Evolutionary conservation across 2,329 filamentous ascomycete species (phyloP).

Genomic region (Myriosclerotinia duriaeana): DNA sequence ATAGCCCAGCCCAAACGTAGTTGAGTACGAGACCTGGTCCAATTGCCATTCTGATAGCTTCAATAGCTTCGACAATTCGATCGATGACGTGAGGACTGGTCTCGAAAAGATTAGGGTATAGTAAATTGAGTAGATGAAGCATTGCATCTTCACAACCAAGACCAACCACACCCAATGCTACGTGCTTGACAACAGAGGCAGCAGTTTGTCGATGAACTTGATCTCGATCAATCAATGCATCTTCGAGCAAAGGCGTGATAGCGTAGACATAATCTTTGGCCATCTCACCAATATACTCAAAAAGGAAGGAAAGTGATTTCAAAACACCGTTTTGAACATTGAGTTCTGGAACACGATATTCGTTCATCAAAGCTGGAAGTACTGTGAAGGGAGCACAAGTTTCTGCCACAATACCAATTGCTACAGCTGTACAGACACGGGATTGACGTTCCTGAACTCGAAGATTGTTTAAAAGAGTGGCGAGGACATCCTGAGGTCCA

Average conservation of each 20-base stretch:
- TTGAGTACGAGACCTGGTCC: slow-evolving; percentile 93
- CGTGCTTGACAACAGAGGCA: slow-evolving; percentile 94
- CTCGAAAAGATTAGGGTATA: slow-evolving; percentile 97
- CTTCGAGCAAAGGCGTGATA: slow-evolving; percentile 90
- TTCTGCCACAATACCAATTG: slow-evolving; percentile 97
- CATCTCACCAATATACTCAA: slow-evolving; percentile 99
- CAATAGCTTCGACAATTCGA: slow-evolving; percentile 94
- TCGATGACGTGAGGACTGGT: slow-evolving; percentile 98
- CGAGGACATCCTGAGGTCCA: slow-evolving; percentile 93
- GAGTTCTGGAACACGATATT: slow-evolving; percentile 95
- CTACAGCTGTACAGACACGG: slow-evolving; percentile 96
- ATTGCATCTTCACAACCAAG: slow-evolving; percentile 97
- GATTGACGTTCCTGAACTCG: slow-evolving; percentile 97
- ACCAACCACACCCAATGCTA: slow-evolving; percentile 94
- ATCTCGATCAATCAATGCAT: slow-evolving; percentile 95
- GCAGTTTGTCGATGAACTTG: slow-evolving; percentile 98
- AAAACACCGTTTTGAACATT: slow-evolving; percentile 99
- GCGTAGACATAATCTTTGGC: slow-evolving; percentile 99
- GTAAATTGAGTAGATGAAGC: slow-evolving; percentile 92
- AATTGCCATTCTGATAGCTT: slow-evolving; percentile 90
- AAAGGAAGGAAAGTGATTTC: slow-evolving; percentile 94
- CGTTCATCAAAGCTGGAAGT: slow-evolving; percentile 98
- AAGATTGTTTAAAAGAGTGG: slow-evolving; percentile 93
- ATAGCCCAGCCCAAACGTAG: slow-evolving; percentile 96
- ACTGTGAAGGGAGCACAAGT: slow-evolving; percentile 98